These are phyloP conservation scores for Talaromyces sp. DNA, from an alignment of 2,329 filamentous ascomycete species.

Conservation along the genomic window DNA sequence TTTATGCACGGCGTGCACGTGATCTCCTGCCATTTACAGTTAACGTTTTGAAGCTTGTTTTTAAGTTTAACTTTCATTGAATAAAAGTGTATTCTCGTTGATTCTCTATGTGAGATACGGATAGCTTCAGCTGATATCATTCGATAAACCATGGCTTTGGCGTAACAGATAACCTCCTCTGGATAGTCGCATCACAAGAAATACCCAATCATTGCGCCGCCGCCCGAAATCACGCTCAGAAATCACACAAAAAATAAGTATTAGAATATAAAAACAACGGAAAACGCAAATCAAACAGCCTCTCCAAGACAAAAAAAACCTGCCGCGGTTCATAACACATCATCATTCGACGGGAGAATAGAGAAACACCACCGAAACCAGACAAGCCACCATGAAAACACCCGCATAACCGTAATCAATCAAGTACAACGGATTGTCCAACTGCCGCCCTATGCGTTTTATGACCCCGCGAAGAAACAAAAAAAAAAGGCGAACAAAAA, in stretches of 20 bases:
- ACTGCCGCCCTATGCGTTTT: conserved; percentile 1
- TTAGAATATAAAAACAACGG: background rate
- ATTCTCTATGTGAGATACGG: background rate
- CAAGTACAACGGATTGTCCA: background rate
- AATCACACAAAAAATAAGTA: background rate
- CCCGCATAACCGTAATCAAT: background rate
- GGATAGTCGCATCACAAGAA: background rate
- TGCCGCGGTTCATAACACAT: background rate
- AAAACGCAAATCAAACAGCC: background rate
- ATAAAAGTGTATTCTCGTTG: background rate
- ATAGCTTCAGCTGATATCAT: conserved; percentile 1
- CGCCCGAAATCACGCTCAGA: background rate
- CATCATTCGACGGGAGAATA: background rate
- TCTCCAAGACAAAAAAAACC: background rate
- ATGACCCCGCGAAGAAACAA: background rate
- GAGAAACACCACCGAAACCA: background rate
- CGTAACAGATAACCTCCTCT: background rate
- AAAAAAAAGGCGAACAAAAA: background rate
- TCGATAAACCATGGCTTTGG: background rate
- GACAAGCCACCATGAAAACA: background rate
- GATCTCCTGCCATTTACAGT: background rate
- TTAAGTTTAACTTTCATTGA: background rate
- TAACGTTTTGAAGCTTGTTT: background rate
- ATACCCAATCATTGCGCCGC: background rate
- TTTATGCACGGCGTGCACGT: background rate